phyloP scores from a whole-genome alignment of 2,329 filamentous ascomycete genomes.

The Phyllosticta citriasiana region DNA sequence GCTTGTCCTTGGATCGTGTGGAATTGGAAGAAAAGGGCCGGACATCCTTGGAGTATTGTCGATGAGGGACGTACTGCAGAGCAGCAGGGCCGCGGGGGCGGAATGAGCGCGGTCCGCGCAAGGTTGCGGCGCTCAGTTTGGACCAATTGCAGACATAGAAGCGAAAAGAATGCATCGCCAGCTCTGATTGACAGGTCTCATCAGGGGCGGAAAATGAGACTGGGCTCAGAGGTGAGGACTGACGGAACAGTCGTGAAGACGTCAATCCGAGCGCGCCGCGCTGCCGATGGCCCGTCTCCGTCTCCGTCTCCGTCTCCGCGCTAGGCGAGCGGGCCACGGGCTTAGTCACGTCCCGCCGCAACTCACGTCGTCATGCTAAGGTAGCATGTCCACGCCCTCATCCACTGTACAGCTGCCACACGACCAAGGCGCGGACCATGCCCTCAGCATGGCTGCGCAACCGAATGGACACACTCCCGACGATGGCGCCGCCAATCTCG shows the following conservation, averaged over 20 bases:
- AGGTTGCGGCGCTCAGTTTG: slow-evolving; percentile 16
- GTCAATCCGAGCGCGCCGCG: background rate
- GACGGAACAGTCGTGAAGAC: background rate
- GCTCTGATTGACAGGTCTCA: background rate
- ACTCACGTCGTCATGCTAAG: background rate
- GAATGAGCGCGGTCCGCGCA: slow-evolving; percentile 6
- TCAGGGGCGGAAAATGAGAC: background rate
- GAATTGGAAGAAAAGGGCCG: background rate
- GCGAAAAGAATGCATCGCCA: slow-evolving; percentile 20
- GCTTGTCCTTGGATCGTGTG: background rate
- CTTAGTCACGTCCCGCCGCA: background rate
- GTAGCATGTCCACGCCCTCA: background rate
- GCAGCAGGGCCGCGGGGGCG: background rate
- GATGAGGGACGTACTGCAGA: background rate
- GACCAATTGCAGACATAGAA: slow-evolving; percentile 17
- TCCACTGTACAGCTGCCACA: slow-evolving; percentile 2
- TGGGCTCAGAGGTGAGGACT: background rate
- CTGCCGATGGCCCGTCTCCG: background rate
- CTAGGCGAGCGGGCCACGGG: background rate
- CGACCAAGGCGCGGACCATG: slow-evolving; percentile 23
- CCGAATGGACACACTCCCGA: slow-evolving; percentile 25
- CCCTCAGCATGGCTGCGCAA: slow-evolving; percentile 32
- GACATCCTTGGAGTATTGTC: background rate
- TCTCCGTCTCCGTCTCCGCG: background rate
- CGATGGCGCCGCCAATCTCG: slow-evolving; percentile 43